These are phyloP conservation scores for Entoloma clypeatum DNA, from an alignment of 1,284 basidiomycete genomes.

Conservation along the genomic window DNA sequence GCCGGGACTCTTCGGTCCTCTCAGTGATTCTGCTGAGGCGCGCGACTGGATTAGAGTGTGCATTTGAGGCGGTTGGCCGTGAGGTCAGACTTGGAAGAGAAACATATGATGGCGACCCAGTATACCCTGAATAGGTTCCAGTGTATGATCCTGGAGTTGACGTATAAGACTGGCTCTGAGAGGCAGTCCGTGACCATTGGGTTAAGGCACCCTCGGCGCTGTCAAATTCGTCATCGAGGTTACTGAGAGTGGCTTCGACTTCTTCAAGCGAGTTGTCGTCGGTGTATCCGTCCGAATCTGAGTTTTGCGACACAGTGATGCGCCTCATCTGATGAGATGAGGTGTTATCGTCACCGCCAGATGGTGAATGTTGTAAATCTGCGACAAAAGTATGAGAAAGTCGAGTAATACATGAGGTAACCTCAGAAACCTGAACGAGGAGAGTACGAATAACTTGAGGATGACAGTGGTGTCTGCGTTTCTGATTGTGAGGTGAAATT, in stretches of 20 bases:
- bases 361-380: conserved; percentile 34
- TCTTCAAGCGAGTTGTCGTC: conserved; percentile 52
- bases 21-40: conserved; percentile 62
- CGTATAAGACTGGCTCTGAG: conserved; percentile 24
- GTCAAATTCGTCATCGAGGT: conserved; percentile 61
- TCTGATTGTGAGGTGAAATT: conserved; percentile 29
- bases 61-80: conserved; percentile 30
- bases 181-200: conserved; percentile 47
- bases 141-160: conserved; percentile 39
- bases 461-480: conserved; percentile 34
- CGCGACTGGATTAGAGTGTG: conserved; percentile 33
- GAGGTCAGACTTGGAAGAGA: conserved; percentile 36
- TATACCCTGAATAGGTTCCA: conserved; percentile 33
- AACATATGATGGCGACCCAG: conserved; percentile 43
- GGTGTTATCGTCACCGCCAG: conserved; percentile 29
- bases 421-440: conserved; percentile 29
- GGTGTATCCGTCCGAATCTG: conserved; percentile 36
- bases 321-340: conserved; percentile 32
- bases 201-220: conserved; percentile 57
- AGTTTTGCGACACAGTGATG: conserved; percentile 33
- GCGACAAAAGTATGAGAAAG: conserved; percentile 12
- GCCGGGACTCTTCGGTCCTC: conserved; percentile 53
- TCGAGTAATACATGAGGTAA: conserved; percentile 2
- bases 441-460: conserved; percentile 39
- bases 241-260: conserved; percentile 63